These are phyloP conservation scores for Teunomyces panamensis DNA, from an alignment of 805 yeast species.

Conservation along the genomic window DNA sequence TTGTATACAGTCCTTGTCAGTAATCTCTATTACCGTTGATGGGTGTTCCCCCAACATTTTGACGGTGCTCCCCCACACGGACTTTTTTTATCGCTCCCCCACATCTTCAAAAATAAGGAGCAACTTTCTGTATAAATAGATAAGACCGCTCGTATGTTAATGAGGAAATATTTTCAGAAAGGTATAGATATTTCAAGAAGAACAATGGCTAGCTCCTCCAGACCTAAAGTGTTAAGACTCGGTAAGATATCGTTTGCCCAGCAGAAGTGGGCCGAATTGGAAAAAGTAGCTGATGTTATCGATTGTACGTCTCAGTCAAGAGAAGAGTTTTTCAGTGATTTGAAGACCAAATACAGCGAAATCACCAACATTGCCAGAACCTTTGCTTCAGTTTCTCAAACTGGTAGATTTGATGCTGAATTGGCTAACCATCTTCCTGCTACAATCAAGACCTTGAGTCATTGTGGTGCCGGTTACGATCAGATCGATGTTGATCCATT, in stretches of 20 bases:
- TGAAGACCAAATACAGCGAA: slow-evolving; percentile 43
- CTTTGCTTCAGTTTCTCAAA: slow-evolving; percentile 45
- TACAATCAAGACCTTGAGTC: slow-evolving; percentile 51
- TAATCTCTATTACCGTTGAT: too few species aligned
- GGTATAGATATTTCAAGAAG: not conserved
- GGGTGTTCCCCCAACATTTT: not conserved
- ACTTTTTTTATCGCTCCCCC: not conserved
- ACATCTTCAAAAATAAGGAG: not conserved
- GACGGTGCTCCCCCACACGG: not conserved
- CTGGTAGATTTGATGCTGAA: slow-evolving; percentile 68
- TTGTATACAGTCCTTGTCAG: not conserved
- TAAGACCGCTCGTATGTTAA: not conserved
- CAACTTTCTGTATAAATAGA: not conserved
- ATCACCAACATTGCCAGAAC: slow-evolving; percentile 50
- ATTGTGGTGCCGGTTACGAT: slow-evolving; percentile 76
- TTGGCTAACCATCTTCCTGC: slow-evolving; percentile 53
- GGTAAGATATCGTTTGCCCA: slow-evolving; percentile 61
- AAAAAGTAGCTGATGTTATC: slow-evolving; percentile 38
- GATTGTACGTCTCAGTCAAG: slow-evolving; percentile 33
- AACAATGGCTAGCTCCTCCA: slow-evolving; percentile 4
- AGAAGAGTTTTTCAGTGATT: slow-evolving; percentile 41
- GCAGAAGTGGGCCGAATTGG: slow-evolving; percentile 61
- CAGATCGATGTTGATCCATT: slow-evolving; percentile 60
- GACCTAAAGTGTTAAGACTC: slow-evolving; percentile 44
- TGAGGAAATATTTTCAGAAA: not conserved